Evolutionary conservation across 2,329 filamentous ascomycete species (phyloP).

Genomic region (Eutypella sp.): DNA sequence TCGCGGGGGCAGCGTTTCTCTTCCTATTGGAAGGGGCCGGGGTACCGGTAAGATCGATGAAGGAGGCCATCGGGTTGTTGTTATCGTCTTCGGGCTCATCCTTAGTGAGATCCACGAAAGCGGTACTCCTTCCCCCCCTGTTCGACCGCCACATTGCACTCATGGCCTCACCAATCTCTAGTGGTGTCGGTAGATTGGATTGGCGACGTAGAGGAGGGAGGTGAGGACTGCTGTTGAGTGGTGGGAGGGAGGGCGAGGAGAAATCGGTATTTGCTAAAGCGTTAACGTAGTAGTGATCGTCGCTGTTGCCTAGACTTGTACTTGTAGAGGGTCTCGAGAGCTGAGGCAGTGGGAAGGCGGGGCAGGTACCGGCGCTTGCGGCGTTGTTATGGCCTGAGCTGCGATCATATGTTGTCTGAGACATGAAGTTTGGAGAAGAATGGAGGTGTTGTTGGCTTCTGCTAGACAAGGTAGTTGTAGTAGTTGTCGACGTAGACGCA

Average conservation of each 20-base stretch:
- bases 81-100: slow-evolving; percentile 18
- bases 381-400: background rate
- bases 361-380: background rate
- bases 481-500: too few species aligned
- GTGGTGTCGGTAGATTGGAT: slow-evolving; percentile 9
- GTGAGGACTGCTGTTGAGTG: slow-evolving; percentile 18
- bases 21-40: slow-evolving; percentile 19
- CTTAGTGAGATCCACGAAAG: slow-evolving; percentile 20
- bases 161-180: slow-evolving; percentile 15
- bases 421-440: background rate
- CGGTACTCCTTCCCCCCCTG: slow-evolving; percentile 12
- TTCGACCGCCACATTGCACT: slow-evolving; percentile 6
- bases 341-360: slow-evolving; percentile 1
- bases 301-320: slow-evolving; percentile 14
- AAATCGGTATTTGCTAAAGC: slow-evolving; percentile 20
- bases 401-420: background rate
- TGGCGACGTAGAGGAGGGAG: slow-evolving; percentile 7
- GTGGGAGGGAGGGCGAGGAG: slow-evolving; percentile 26
- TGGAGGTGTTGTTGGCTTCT: too few species aligned
- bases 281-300: slow-evolving; percentile 20
- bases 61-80: slow-evolving; percentile 10
- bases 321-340: slow-evolving; percentile 6
- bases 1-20: slow-evolving; percentile 6
- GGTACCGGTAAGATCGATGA: slow-evolving; percentile 16
- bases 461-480: too few species aligned